Conservation (phyloP, 139 green algal genomes). For the Picochlorum costavermella region DNA sequence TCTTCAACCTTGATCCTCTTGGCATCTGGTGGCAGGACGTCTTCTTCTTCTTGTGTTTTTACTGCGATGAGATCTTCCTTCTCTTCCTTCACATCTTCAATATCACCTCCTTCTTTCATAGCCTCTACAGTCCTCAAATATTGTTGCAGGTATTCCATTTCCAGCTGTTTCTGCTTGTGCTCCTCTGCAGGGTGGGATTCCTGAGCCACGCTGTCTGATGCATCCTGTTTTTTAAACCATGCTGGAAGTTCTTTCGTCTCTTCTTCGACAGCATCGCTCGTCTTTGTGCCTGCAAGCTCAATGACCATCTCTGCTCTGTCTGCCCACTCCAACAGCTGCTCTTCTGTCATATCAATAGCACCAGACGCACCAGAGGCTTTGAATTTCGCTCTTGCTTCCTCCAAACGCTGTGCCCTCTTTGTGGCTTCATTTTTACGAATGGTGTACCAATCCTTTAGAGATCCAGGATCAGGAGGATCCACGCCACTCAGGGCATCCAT, state of each 20-base stretch:
- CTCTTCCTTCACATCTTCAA: background rate
- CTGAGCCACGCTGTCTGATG: background rate
- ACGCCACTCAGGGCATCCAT: constrained; percentile 21
- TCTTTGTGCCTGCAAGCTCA: constrained; percentile 7
- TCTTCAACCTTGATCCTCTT: constrained; percentile 8
- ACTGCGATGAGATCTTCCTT: background rate
- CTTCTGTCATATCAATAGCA: constrained; percentile 19
- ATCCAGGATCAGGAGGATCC: constrained; percentile 25
- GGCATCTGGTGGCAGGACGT: background rate
- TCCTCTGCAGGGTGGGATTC: constrained; percentile 2
- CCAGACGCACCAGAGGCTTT: background rate
- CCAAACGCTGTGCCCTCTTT: constrained; percentile 4
- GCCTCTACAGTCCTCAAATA: constrained; percentile 26
- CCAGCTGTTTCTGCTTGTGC: background rate
- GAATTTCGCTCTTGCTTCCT: constrained; percentile 18
- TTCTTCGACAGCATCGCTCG: background rate
- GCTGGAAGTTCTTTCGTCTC: constrained; percentile 27
- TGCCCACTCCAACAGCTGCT: constrained; percentile 26
- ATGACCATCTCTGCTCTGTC: constrained; percentile 22
- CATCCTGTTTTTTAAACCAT: constrained; percentile 17
- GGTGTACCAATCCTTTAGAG: constrained; percentile 19
- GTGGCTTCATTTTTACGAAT: background rate
- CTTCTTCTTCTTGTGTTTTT: background rate
- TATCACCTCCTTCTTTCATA: background rate
- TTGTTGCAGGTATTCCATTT: constrained; percentile 21